Percentiles rank a stretch among this genome's conserved stretches.
Conservation (phyloP, 2,329 filamentous ascomycete genomes). For the Epichloe brachyelytri region DNA sequence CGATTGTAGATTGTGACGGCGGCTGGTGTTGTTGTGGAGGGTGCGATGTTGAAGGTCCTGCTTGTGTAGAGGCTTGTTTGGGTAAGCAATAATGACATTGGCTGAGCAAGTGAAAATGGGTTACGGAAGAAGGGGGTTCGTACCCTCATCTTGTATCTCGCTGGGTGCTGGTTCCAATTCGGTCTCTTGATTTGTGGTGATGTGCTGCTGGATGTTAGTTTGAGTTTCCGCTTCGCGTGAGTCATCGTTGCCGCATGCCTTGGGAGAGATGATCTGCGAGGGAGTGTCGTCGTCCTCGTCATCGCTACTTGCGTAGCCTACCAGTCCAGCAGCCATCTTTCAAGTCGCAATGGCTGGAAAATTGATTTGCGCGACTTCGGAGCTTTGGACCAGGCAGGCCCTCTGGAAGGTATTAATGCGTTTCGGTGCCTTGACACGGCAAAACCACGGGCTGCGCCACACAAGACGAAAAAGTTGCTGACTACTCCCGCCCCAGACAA, state of each 20-base stretch:
- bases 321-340: conserved; percentile 30
- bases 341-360: background rate
- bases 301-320: conserved; percentile 39
- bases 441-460: conserved; percentile 1
- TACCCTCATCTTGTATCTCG: background rate
- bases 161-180: background rate
- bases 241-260: background rate
- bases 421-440: background rate
- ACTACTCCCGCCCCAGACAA: background rate
- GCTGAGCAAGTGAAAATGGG: no score
- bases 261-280: background rate
- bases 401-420: background rate
- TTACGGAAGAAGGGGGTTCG: background rate
- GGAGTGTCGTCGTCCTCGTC: conserved; percentile 30
- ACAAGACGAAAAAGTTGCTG: background rate
- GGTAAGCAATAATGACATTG: no score
- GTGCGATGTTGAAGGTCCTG: background rate
- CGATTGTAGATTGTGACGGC: conserved; percentile 9
- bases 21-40: background rate
- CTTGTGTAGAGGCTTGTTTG: background rate
- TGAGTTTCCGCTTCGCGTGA: background rate
- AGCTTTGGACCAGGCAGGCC: background rate
- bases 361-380: background rate
- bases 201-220: background rate
- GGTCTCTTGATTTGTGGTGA: background rate